Conservation (phyloP, 2,329 filamentous ascomycete genomes). For the Fusarium irregulare region DNA sequence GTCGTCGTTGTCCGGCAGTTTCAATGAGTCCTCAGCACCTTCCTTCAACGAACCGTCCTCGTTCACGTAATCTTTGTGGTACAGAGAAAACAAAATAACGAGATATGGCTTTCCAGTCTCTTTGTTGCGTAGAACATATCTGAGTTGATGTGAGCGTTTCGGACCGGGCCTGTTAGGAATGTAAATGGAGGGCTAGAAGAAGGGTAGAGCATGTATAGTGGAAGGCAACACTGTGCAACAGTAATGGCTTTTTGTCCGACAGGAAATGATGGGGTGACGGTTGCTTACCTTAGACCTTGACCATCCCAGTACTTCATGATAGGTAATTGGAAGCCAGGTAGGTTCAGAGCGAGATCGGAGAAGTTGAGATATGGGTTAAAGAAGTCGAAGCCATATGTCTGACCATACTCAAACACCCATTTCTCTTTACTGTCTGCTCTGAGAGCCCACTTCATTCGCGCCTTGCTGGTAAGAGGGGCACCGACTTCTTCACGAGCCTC, state of each 20-base stretch:
- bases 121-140: constrained; percentile 91
- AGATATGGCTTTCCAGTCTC: constrained; percentile 80
- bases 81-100: constrained; percentile 82
- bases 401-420: constrained; percentile 67
- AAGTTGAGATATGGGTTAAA: constrained; percentile 96
- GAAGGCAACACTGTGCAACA: not conserved
- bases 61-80: constrained; percentile 74
- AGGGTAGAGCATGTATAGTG: not conserved
- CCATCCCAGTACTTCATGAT: constrained; percentile 86
- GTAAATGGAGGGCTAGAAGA: constrained; percentile 40
- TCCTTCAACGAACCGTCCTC: constrained; percentile 67
- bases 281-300: constrained; percentile 75
- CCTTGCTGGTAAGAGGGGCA: constrained; percentile 64
- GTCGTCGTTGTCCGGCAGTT: constrained; percentile 8
- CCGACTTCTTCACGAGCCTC: constrained; percentile 58
- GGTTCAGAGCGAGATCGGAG: constrained; percentile 72
- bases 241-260: not conserved
- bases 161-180: constrained; percentile 44
- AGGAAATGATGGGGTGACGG: not conserved
- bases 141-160: constrained; percentile 83
- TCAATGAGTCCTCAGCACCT: constrained; percentile 49
- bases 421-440: constrained; percentile 59
- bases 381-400: constrained; percentile 72
- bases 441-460: constrained; percentile 70
- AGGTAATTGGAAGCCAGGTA: constrained; percentile 78